Conservation (phyloP, 164 flowering plant genomes). For the Aristolochia fimbriata region DNA sequence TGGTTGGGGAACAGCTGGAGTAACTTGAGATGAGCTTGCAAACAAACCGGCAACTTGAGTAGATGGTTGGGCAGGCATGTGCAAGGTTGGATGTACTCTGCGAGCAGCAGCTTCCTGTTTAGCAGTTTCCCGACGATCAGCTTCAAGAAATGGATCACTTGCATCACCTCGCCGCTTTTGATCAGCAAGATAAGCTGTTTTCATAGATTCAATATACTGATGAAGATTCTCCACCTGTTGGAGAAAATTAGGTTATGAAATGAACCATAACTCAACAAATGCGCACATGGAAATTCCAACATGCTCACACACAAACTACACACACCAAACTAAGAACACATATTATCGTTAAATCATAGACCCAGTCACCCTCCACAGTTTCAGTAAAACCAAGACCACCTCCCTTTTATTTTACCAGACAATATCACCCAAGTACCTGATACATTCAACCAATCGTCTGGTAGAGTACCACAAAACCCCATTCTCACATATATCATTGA, state of each 20-base stretch:
- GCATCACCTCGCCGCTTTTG: conserved; percentile 82
- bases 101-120: conserved; percentile 89
- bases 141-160: conserved; percentile 92
- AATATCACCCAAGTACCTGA: background rate
- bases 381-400: too few relatives aligned
- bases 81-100: conserved; percentile 88
- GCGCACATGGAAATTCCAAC: background rate
- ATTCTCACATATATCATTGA: background rate
- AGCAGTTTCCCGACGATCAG: conserved; percentile 85
- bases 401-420: too few relatives aligned
- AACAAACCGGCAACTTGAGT: conserved; percentile 65
- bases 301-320: too few relatives aligned
- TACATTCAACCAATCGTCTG: background rate
- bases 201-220: conserved; percentile 91
- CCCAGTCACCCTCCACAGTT: too few relatives aligned
- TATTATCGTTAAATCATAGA: too few relatives aligned
- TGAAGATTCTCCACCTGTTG: conserved; percentile 88
- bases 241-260: conserved; percentile 1
- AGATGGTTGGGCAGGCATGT: conserved; percentile 71
- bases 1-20: conserved; percentile 33
- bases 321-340: too few relatives aligned
- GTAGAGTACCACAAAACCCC: background rate
- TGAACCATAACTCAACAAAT: background rate
- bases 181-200: conserved; percentile 83
- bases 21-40: conserved; percentile 44